phyloP scores from a whole-genome alignment of 2,329 filamentous ascomycete genomes.

The Cordyceps farinosa region DNA sequence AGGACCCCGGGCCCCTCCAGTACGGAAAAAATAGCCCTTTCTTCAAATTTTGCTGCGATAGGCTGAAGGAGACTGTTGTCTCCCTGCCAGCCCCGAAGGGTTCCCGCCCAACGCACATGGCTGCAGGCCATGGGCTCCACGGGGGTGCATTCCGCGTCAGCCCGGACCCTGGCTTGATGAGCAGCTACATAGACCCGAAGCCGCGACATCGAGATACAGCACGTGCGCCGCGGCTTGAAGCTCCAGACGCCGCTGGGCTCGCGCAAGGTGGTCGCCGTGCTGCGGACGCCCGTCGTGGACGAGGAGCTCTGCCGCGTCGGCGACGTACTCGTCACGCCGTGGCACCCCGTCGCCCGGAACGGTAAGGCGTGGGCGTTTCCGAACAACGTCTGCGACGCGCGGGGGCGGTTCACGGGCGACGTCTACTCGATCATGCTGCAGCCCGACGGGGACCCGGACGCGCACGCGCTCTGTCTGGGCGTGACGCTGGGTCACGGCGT shows the following conservation, averaged over 20 bases:
- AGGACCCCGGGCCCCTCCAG: constrained; percentile 54
- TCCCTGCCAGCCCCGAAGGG: constrained; percentile 42
- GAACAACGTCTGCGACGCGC: constrained; percentile 30
- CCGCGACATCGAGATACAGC: constrained; percentile 37
- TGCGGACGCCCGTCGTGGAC: constrained; percentile 44
- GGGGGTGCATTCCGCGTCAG: not conserved
- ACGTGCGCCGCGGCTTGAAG: constrained; percentile 42
- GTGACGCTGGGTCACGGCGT: constrained; percentile 59
- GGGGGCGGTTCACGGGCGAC: constrained; percentile 44
- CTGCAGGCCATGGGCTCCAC: not conserved
- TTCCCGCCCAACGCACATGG: constrained; percentile 21
- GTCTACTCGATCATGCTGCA: constrained; percentile 58
- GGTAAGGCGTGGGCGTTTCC: constrained; percentile 47
- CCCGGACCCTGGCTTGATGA: constrained; percentile 36
- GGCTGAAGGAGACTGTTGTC: constrained; percentile 49
- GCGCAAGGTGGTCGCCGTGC: constrained; percentile 46
- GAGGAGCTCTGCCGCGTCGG: constrained; percentile 44
- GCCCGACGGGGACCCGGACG: constrained; percentile 38
- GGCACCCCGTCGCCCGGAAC: constrained; percentile 52
- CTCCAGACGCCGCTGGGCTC: constrained; percentile 50
- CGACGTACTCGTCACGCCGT: constrained; percentile 51
- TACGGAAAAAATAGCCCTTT: constrained; percentile 50
- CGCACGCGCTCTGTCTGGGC: constrained; percentile 51
- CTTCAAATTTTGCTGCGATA: constrained; percentile 48
- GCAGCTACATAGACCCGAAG: constrained; percentile 37